These are phyloP conservation scores for Chloropicon primus DNA, from an alignment of 139 green algal species.

Conservation along the genomic window DNA sequence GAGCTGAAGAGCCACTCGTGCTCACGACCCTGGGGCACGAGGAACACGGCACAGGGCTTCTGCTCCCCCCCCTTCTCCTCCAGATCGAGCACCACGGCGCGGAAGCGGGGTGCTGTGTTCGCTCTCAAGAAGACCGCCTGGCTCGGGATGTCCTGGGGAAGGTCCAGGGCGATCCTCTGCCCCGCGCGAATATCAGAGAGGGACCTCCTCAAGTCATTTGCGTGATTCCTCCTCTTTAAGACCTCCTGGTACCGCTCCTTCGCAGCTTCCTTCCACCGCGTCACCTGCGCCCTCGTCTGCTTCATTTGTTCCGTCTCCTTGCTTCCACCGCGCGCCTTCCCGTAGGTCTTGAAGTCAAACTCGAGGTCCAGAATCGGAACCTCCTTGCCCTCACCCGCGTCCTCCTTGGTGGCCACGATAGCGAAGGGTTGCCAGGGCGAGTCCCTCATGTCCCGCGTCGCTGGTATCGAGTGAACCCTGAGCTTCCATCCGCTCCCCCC, in stretches of 20 bases:
- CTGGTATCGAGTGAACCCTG: not conserved
- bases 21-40: constrained; percentile 36
- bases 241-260: not conserved
- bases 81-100: not conserved
- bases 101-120: not conserved
- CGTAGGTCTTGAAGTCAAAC: not conserved
- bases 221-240: not conserved
- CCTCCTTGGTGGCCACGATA: not conserved
- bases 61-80: not conserved
- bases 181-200: not conserved
- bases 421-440: not conserved
- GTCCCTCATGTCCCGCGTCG: not conserved
- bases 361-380: not conserved
- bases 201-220: not conserved
- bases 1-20: constrained; percentile 37
- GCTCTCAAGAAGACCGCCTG: not conserved
- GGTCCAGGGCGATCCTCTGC: not conserved
- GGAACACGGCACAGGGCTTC: constrained; percentile 31
- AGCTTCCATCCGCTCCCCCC: not conserved
- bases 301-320: not conserved
- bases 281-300: not conserved
- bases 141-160: not conserved
- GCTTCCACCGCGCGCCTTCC: too few relatives aligned
- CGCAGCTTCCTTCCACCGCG: not conserved
- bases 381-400: not conserved